Evolutionary conservation across 352 stramenopile genomes (phyloP), one percentile per base, ranked within the genome.

Genomic region (Phytophthora megakarya): DNA sequence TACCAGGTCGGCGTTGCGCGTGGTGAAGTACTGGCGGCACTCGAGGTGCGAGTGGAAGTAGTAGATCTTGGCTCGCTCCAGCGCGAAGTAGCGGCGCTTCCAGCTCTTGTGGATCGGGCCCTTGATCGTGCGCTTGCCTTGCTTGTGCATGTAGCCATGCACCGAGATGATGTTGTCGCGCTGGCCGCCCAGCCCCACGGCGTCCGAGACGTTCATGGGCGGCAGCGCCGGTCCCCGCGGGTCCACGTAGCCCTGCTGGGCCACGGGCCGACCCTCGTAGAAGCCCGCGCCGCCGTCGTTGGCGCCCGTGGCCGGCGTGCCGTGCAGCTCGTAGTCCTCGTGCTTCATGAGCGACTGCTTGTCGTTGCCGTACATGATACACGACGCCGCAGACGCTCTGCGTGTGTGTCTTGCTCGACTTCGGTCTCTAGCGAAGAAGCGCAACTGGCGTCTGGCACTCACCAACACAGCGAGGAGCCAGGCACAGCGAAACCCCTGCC

Each of bases 71-170:
- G 84, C 80, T 62, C 89, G 92, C 60, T 95, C 87, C 0, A 95
- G 67, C 21, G 87, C 78, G 61, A 95, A 95, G 72, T 94, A 95
- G 18, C 87, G 87, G 21, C 83, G 81, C 60, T 92, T 92, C 87
- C 87, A 95, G 32, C 72, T 87, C 72, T 95, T 95, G 75, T 93
- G 84, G 58, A 95, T 88, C 19, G 87, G 87, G 1, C 87, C 87
- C 72, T 93, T 95, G 63, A 95, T 90, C 5, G 81, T 84, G 42
- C 87, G 87, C 72, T 93, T 95, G 61, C 84, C 87, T 65, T 95
- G 87, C 70, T 95, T 95, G 87, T 95, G 85, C 78, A 95, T 81
- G 76, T 93, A 95, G 49, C 87, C 87, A 64, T 95, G 87, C 39
- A 95, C 85, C 40, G 84, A 90, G 58, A 95, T 95, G 70, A 95